A percentile compares a stretch with the other conserved stretches of the same genome.
phyloP scores from a whole-genome alignment of 768 basidiomycete species.

The Termitomyces bulborhizus region DNA sequence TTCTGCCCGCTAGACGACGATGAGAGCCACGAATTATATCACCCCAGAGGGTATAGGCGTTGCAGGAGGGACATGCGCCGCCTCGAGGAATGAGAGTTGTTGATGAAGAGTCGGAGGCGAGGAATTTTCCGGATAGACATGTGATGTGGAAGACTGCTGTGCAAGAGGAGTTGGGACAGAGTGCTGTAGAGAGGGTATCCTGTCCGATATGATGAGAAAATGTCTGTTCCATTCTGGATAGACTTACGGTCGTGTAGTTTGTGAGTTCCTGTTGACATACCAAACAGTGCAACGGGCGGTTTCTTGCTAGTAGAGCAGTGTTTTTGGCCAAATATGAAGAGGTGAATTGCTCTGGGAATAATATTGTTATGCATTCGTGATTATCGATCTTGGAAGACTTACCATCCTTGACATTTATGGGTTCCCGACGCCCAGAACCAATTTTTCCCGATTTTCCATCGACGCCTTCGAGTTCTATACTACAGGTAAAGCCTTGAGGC shows the following conservation, averaged over 20 bases:
- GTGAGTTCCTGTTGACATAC: slow-evolving; percentile 38
- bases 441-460: slow-evolving; percentile 53
- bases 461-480: slow-evolving; percentile 60
- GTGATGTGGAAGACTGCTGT: slow-evolving; percentile 47
- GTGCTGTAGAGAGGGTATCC: slow-evolving; percentile 43
- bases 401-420: slow-evolving; percentile 59
- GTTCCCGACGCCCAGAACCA: slow-evolving; percentile 49
- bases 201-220: slow-evolving; percentile 16
- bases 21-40: slow-evolving; percentile 61
- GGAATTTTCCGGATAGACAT: slow-evolving; percentile 49
- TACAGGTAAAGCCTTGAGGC: slow-evolving; percentile 46
- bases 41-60: slow-evolving; percentile 58
- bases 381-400: slow-evolving; percentile 6
- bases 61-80: slow-evolving; percentile 49
- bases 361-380: neutral
- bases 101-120: slow-evolving; percentile 18
- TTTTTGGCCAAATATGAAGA: slow-evolving; percentile 43
- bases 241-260: slow-evolving; percentile 35
- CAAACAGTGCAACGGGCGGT: slow-evolving; percentile 32
- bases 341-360: slow-evolving; percentile 39
- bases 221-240: neutral
- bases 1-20: slow-evolving; percentile 36
- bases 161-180: slow-evolving; percentile 51
- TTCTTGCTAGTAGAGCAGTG: slow-evolving; percentile 31
- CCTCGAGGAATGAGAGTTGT: slow-evolving; percentile 52